Evolutionary conservation across 768 basidiomycete species (phyloP), one percentile per base, ranked within the genome.

Genomic region (Favolaschia claudopus): DNA sequence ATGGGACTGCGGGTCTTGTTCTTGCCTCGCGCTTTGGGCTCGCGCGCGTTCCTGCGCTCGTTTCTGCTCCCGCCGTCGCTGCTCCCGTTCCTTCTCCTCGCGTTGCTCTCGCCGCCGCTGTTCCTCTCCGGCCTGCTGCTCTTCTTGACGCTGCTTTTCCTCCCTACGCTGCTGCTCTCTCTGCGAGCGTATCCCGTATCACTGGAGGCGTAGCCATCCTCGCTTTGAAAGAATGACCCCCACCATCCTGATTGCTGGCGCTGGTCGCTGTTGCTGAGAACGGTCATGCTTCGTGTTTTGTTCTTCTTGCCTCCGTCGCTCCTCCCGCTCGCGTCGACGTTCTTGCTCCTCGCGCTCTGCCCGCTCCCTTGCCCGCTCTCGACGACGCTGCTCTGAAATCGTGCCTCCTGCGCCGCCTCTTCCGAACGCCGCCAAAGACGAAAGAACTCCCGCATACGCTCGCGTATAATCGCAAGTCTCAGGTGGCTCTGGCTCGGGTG

Each of bases 361-460:
- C 45, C 31, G 28, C 31, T 14, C 45, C 4, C 29, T 15, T 19
- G 12, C 51, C 31, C 33, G 15, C 28, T 52, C 39, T 1, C 39
- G 51, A 20, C 39, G 22, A 1, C 31, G 39, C 39, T 33, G 28
- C 29, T 51, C 38, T 20, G 22, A 19, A 40, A 46, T 7, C 46
- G 39, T 15, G 25, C 36, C 12, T 31, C 36, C 9, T 39, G 8
- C 7, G 10, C 38, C 8, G 15, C 2, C 22, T 17, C 39, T 27
- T 33, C 28, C 9, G 57, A 37, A 9, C 39, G 42, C 2, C 19
- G 17, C 22, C 13, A 7, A 7, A 58, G 20, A 2, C 49, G 27
- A 2, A 32, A 1, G n/a, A 60, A 49, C 36, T 60, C 59, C 28
- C 38, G 52, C 27, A 47, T 27, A n/a, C 52, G 45, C 33, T 34